Base-by-base conservation (phyloP, 78 protist species). In the Dictyostelium firmibasis region DNA sequence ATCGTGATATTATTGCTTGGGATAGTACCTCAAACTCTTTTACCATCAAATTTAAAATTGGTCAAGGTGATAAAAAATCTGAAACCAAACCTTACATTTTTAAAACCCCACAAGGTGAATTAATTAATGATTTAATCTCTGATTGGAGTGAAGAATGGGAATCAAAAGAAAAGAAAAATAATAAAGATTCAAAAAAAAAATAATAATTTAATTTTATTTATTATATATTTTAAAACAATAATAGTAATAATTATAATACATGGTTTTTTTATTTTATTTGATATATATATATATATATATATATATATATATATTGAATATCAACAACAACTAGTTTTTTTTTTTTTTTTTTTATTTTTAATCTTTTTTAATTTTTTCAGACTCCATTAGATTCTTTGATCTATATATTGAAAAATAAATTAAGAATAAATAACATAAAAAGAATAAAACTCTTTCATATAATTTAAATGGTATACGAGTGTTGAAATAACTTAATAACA, bases 71-170 rank as follows among this genome's bases (percentile, higher is more conserved):
- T 3, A 29, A 43, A 6, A 47, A 70, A 50, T 43, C 6, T 35
- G 70, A 70, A 20, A 35, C 33, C 1, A 89, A 89, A 81, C n/a
- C 47, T n/a, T 89, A 89, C 57, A 81, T 64, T 23, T 89, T 89
- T 31, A 81, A 64, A 67, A 89, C 94, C 1, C 38, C 50, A 29
- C 88, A 81, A 81, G 94, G 94, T 35, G 94, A 89, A 35, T 29
- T 89, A 25, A 70, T 89, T 9, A 81, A 89, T 69, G 94, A 89
- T 50, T 60, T 89, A 27, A 4, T 89, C 2, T 78, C 70, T 47
- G 94, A 89, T 89, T 89, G 87, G 86, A n/a, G 18, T 44, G 86
- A 16, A n/a, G 94, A 89, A 18, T 81, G 87, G 87, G 57, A 35
- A 82, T 31, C 29, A 31, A 64, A 82, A 13, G 43, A 38, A 77